Conservation (phyloP, 169 alveolate species). For the Eimeria acervulina region DNA sequence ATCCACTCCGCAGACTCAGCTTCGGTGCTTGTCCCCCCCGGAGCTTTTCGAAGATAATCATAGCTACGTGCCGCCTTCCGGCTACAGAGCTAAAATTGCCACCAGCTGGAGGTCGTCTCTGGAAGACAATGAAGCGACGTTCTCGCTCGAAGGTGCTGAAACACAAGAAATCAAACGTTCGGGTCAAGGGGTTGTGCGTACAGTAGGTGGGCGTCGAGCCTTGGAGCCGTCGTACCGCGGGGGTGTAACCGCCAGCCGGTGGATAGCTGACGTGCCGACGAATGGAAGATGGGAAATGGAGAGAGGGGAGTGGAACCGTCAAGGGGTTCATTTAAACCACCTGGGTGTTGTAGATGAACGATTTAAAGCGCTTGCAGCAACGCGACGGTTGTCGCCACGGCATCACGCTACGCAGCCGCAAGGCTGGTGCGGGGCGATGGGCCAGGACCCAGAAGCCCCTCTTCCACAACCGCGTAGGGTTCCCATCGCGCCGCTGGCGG, state of each 20-base stretch:
- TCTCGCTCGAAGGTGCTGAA: background rate
- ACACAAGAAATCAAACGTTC: background rate
- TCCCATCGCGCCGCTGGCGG: slow-evolving; percentile 62
- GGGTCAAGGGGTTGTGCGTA: background rate
- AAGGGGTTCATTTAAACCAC: slow-evolving; percentile 64
- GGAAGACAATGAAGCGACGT: background rate
- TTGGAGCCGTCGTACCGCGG: background rate
- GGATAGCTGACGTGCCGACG: slow-evolving; percentile 53
- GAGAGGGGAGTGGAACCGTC: slow-evolving; percentile 67
- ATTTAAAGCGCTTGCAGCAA: slow-evolving; percentile 29
- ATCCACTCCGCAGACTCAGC: background rate
- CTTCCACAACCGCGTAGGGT: background rate
- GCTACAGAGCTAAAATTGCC: background rate
- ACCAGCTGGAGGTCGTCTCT: background rate
- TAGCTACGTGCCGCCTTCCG: background rate
- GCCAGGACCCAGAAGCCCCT: background rate
- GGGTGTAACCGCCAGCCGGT: background rate
- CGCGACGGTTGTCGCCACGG: slow-evolving; percentile 44
- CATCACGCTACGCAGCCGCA: background rate
- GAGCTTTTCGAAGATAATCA: background rate
- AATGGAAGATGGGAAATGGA: slow-evolving; percentile 74
- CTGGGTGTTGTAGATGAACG: slow-evolving; percentile 27
- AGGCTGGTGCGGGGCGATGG: background rate
- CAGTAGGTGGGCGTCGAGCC: background rate
- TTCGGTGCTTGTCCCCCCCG: background rate